phyloP scores from a whole-genome alignment of 2,329 filamentous ascomycete genomes.

The Leptosphaerulina australis region DNA sequence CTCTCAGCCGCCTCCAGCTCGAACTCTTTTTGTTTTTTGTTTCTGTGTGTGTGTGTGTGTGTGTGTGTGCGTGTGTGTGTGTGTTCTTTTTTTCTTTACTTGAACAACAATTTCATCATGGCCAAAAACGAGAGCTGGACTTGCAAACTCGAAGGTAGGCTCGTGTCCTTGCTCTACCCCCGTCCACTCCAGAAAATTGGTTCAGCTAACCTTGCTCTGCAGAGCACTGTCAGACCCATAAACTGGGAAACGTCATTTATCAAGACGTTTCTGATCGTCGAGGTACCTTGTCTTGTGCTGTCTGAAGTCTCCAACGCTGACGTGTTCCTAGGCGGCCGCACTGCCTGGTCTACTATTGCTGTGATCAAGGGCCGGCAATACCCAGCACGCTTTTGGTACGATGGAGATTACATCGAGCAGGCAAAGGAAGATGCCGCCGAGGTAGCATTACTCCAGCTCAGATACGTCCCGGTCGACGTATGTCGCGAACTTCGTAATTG shows the following conservation, averaged over 20 bases:
- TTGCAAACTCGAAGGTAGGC: conserved; percentile 39
- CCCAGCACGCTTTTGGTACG: conserved; percentile 48
- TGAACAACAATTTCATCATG: conserved; percentile 23
- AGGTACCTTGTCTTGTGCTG: conserved; percentile 30
- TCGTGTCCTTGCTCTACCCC: conserved; percentile 1
- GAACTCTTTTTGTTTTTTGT: no score
- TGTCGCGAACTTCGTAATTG: no score
- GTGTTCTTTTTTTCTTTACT: no score
- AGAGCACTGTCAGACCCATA: conserved; percentile 42
- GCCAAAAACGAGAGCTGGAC: conserved; percentile 30
- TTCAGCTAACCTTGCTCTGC: conserved; percentile 3
- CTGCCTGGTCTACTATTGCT: conserved; percentile 46
- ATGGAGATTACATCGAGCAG: conserved; percentile 40
- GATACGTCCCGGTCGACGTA: no score
- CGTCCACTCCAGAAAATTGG: no score
- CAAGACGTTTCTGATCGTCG: conserved; percentile 48
- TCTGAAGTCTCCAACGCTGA: conserved; percentile 1
- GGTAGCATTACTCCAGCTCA: conserved; percentile 35
- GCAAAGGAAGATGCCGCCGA: conserved; percentile 48
- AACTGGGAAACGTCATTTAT: conserved; percentile 37
- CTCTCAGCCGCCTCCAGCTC: not conserved
- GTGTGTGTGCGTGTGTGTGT: no score
- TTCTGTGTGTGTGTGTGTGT: no score
- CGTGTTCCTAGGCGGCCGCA: conserved; percentile 41
- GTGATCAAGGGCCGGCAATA: conserved; percentile 34